Percentiles rank a stretch among this genome's conserved stretches.
Evolutionary conservation across 2,329 filamentous ascomycete species (phyloP).

Genomic region (Venturia oleaginea): DNA sequence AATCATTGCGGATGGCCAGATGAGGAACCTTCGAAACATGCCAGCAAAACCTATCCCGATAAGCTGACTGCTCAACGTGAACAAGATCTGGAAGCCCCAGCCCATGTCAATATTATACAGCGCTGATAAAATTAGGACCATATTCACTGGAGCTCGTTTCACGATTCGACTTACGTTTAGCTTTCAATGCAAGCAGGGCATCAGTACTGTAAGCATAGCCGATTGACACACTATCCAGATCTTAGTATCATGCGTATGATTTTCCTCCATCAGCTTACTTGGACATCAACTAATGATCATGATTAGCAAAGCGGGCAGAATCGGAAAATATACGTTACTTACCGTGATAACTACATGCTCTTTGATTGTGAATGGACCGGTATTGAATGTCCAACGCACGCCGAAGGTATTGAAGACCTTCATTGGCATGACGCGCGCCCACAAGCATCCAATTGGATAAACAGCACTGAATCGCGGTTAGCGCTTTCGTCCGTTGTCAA

Average conservation of each 20-base stretch:
- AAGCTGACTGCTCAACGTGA: constrained; percentile 60
- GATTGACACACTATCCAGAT: constrained; percentile 57
- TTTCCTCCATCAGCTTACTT: not conserved
- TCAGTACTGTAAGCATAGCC: constrained; percentile 34
- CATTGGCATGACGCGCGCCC: constrained; percentile 48
- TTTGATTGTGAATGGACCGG: constrained; percentile 61
- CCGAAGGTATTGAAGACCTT: constrained; percentile 46
- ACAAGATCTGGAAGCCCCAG: constrained; percentile 39
- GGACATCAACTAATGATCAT: not conserved
- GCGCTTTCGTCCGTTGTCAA: not conserved
- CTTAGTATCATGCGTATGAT: not conserved
- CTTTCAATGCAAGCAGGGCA: constrained; percentile 20
- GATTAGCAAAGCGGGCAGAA: not conserved
- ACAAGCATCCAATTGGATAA: constrained; percentile 53
- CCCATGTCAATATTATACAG: constrained; percentile 55
- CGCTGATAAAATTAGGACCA: constrained; percentile 31
- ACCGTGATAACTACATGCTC: constrained; percentile 55
- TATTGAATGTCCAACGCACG: constrained; percentile 49
- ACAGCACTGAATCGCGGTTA: constrained; percentile 47
- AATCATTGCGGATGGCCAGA: constrained; percentile 58
- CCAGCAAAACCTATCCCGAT: constrained; percentile 29
- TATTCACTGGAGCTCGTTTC: not conserved
- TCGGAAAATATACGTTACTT: constrained; percentile 17
- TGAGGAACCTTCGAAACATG: constrained; percentile 22
- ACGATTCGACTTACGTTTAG: constrained; percentile 27